Conservation (phyloP, 2,329 filamentous ascomycete genomes). For the Monascus ruber region DNA sequence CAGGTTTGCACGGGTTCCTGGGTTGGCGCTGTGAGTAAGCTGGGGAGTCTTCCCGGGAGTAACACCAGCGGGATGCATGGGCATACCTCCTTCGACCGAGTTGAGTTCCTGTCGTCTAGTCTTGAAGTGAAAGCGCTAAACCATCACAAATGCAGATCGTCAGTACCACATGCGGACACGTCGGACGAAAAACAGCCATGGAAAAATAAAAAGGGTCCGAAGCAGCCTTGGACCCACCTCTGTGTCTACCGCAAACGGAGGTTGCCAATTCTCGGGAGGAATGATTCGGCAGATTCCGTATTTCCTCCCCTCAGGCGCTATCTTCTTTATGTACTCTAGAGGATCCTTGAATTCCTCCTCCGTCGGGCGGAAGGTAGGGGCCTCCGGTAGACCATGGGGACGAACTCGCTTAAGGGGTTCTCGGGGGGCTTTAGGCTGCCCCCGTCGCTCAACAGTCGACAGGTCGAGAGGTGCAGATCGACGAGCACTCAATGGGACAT, state of each 20-base stretch:
- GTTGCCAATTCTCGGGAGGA: constrained; percentile 87
- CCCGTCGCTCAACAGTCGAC: constrained; percentile 81
- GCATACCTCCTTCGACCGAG: constrained; percentile 87
- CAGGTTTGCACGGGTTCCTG: constrained; percentile 86
- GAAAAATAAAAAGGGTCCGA: neutral
- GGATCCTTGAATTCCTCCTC: constrained; percentile 93
- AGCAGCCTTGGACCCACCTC: constrained; percentile 51
- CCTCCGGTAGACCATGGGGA: constrained; percentile 76
- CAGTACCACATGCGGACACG: neutral
- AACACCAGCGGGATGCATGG: constrained; percentile 16
- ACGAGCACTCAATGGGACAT: constrained; percentile 53
- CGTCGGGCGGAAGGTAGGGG: constrained; percentile 80
- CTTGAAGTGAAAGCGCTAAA: constrained; percentile 87
- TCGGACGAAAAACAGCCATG: constrained; percentile 1
- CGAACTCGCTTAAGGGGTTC: constrained; percentile 68
- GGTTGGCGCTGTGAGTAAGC: constrained; percentile 27
- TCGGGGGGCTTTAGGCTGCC: constrained; percentile 63
- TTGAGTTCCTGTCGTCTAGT: constrained; percentile 95
- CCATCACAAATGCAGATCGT: neutral
- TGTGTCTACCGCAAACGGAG: constrained; percentile 89
- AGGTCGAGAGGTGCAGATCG: constrained; percentile 64
- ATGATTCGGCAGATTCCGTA: constrained; percentile 95
- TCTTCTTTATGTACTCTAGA: constrained; percentile 85
- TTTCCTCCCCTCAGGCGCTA: constrained; percentile 69
- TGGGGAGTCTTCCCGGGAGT: constrained; percentile 19